These are phyloP conservation scores for Leptodontidium sp. DNA, from an alignment of 2,329 filamentous ascomycete genomes.

Conservation along the genomic window DNA sequence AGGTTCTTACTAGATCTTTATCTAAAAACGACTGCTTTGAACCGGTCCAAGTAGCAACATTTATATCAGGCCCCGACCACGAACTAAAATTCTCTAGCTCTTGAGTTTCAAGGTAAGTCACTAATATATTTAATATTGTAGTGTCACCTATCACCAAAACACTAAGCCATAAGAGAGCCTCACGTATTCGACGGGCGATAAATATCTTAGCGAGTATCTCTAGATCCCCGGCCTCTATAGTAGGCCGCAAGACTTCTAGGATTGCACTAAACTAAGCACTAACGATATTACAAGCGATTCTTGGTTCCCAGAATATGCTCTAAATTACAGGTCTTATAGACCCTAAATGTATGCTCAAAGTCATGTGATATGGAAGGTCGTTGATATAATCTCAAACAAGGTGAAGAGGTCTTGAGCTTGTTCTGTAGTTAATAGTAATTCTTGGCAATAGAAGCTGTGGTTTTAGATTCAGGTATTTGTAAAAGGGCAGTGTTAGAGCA, in stretches of 20 bases:
- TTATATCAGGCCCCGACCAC: constrained; percentile 19
- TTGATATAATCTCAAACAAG: constrained; percentile 26
- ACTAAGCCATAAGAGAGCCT: constrained; percentile 22
- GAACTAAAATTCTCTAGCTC: constrained; percentile 20
- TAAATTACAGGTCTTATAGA: constrained; percentile 23
- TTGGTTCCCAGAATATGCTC: constrained; percentile 15
- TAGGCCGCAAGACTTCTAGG: constrained; percentile 24
- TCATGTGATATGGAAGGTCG: constrained; percentile 27
- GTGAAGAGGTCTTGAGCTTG: constrained; percentile 2
- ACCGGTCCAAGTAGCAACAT: constrained; percentile 30
- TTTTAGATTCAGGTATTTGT: constrained; percentile 23
- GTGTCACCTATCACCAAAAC: constrained; percentile 19
- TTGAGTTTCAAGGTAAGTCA: not conserved
- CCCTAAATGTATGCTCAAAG: constrained; percentile 23
- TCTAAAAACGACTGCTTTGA: constrained; percentile 31
- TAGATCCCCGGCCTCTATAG: constrained; percentile 20
- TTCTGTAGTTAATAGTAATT: constrained; percentile 13
- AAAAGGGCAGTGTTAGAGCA: constrained; percentile 24
- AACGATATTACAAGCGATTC: constrained; percentile 24
- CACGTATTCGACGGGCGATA: constrained; percentile 14
- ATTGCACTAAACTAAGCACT: constrained; percentile 28
- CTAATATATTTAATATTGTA: constrained; percentile 22
- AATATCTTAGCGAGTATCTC: constrained; percentile 26
- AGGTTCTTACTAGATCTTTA: constrained; percentile 22
- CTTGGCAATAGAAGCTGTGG: constrained; percentile 23